Conservation (phyloP, 2,329 filamentous ascomycete species). For the Ceratocystis cacaofunesta region DNA sequence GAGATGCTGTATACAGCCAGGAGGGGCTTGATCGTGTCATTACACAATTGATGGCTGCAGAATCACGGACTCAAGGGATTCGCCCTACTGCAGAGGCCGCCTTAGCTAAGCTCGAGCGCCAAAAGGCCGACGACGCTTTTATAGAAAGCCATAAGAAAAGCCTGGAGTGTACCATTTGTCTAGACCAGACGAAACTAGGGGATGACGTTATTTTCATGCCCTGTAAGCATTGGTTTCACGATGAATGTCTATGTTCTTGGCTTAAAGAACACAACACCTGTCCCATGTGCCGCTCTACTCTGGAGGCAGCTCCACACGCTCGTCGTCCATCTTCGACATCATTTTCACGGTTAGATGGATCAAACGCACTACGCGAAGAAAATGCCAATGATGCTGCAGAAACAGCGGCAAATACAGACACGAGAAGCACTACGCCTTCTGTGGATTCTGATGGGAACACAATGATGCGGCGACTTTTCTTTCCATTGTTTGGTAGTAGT, state of each 20-base stretch:
- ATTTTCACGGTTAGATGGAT: not conserved
- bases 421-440: not conserved
- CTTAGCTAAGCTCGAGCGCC: constrained; percentile 58
- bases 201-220: constrained; percentile 65
- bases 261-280: constrained; percentile 84
- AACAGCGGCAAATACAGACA: not conserved
- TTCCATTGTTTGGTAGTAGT: not conserved
- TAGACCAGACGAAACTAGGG: constrained; percentile 62
- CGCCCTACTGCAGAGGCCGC: constrained; percentile 64
- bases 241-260: constrained; percentile 68
- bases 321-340: not conserved
- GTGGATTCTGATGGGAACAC: not conserved
- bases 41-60: constrained; percentile 73
- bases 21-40: constrained; percentile 84
- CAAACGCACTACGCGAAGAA: not conserved
- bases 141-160: constrained; percentile 28
- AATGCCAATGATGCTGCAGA: not conserved
- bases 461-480: not conserved
- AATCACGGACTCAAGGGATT: constrained; percentile 59
- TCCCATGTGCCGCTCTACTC: constrained; percentile 57
- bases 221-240: constrained; percentile 90
- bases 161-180: constrained; percentile 85
- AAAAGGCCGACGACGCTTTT: constrained; percentile 46
- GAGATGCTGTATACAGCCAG: constrained; percentile 80
- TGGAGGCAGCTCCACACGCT: constrained; percentile 25